Conservation (phyloP, 106 monocot genomes). For the Triglochin maritima region DNA sequence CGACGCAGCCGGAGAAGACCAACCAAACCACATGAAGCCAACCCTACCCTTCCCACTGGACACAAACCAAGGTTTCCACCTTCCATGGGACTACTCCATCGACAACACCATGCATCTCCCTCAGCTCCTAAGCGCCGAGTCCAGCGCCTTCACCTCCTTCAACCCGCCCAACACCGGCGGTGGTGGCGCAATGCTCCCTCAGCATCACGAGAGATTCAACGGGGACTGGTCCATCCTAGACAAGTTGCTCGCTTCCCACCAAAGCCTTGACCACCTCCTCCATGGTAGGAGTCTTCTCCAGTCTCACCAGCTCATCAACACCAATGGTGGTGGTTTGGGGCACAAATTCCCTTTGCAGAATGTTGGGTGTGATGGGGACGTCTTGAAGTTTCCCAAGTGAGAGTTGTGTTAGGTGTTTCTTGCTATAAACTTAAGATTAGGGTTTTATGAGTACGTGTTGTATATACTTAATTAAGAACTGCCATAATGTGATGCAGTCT, state of each 20-base stretch:
- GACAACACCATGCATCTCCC: constrained; percentile 72
- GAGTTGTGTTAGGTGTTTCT: not conserved
- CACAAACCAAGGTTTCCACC: constrained; percentile 17
- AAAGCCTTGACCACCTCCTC: constrained; percentile 62
- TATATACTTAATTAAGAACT: not conserved
- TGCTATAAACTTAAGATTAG: not conserved
- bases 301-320: constrained; percentile 28
- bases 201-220: constrained; percentile 10
- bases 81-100: constrained; percentile 29
- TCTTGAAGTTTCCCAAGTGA: constrained; percentile 47
- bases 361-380: constrained; percentile 38
- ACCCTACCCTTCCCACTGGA: not conserved
- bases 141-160: constrained; percentile 6
- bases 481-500: not conserved
- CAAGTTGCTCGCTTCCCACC: constrained; percentile 74
- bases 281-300: constrained; percentile 17
- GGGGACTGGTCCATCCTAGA: constrained; percentile 79
- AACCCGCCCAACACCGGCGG: constrained; percentile 6
- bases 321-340: constrained; percentile 15
- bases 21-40: constrained; percentile 9
- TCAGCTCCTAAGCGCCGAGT: constrained; percentile 61
- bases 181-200: not conserved
- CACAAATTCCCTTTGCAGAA: constrained; percentile 42
- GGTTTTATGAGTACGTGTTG: not conserved
- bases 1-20: constrained; percentile 23